Evolutionary conservation across 1,139 yeast species (phyloP).

Genomic region (Scheffersomyces insectosa): DNA sequence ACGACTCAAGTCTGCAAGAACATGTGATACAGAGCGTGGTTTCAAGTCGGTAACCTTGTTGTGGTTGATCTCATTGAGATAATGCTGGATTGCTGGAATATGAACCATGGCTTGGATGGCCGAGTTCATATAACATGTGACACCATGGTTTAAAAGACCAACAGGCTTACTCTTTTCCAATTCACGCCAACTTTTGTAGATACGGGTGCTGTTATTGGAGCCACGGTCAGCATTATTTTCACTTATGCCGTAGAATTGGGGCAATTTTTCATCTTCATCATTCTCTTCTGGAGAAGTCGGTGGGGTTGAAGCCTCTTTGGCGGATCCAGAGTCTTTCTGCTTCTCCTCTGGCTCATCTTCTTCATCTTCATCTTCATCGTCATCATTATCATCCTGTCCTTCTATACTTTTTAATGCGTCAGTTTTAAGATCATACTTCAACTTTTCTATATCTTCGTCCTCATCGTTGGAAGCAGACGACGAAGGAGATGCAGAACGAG

Average conservation of each 20-base stretch:
- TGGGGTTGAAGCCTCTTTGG: conserved; percentile 27
- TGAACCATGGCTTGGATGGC: conserved; percentile 91
- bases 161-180: conserved; percentile 52
- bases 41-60: conserved; percentile 52
- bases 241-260: conserved; percentile 50
- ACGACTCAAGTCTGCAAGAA: conserved; percentile 68
- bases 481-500: conserved; percentile 5
- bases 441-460: conserved; percentile 32
- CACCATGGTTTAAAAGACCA: conserved; percentile 89
- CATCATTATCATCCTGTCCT: conserved; percentile 24
- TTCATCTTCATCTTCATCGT: conserved; percentile 2
- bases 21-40: conserved; percentile 64
- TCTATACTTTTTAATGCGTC: conserved; percentile 26
- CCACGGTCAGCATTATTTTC: conserved; percentile 59
- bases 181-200: conserved; percentile 62
- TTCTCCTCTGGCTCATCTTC: conserved; percentile 1
- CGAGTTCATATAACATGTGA: conserved; percentile 94
- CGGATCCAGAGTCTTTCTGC: neutral
- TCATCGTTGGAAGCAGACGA: conserved; percentile 17
- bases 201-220: conserved; percentile 54
- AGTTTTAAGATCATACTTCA: conserved; percentile 34
- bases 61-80: conserved; percentile 62
- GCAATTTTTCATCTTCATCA: conserved; percentile 12
- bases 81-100: conserved; percentile 87
- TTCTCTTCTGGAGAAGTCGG: conserved; percentile 48